Conservation (phyloP, 148 eudicot genomes). For the Vaccinium myrtillus region DNA sequence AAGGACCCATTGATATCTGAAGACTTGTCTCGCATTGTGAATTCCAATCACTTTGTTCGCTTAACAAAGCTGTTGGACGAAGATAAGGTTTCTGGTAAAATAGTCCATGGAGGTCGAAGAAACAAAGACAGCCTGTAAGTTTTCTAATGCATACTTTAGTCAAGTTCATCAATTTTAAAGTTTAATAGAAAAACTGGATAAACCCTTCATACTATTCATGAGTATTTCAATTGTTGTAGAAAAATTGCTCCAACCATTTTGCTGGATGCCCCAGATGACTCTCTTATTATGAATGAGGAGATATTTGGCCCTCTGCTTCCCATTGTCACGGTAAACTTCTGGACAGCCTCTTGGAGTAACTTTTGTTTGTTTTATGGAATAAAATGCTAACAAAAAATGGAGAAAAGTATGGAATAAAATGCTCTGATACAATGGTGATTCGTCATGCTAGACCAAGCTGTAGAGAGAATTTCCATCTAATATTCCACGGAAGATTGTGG, state of each 20-base stretch:
- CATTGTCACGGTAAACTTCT: conserved; percentile 48
- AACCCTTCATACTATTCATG: neutral
- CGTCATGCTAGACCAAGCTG: neutral
- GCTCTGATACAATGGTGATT: neutral
- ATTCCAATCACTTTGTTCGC: conserved; percentile 52
- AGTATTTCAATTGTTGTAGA: conserved; percentile 31
- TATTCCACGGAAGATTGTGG: neutral
- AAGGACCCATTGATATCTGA: conserved; percentile 43
- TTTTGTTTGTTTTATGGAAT: neutral
- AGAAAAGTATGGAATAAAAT: neutral
- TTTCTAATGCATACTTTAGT: neutral
- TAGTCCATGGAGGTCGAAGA: conserved; percentile 57
- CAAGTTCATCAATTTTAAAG: neutral
- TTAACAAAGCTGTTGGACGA: conserved; percentile 52
- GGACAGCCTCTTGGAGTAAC: neutral
- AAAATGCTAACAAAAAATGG: neutral
- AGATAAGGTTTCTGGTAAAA: conserved; percentile 44
- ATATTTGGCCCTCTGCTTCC: conserved; percentile 79
- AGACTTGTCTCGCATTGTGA: conserved; percentile 54
- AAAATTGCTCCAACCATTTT: conserved; percentile 62
- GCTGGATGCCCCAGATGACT: conserved; percentile 59
- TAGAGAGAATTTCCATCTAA: neutral
- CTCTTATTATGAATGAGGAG: conserved; percentile 65
- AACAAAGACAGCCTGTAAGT: conserved; percentile 49
- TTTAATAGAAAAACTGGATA: neutral